Conservation (phyloP, 2,329 filamentous ascomycete genomes). For the Cercospora sp. region DNA sequence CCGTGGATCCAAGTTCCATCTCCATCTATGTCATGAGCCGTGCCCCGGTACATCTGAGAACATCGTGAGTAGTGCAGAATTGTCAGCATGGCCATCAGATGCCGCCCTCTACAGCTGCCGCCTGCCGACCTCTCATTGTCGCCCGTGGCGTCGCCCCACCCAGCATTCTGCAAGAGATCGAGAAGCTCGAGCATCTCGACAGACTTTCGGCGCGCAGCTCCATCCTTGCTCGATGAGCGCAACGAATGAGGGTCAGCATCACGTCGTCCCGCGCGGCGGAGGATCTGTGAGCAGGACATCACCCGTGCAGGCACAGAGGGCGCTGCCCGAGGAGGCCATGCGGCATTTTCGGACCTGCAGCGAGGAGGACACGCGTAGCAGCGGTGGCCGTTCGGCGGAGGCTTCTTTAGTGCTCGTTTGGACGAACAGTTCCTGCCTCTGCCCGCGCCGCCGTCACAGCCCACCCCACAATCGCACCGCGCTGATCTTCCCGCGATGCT, state of each 20-base stretch:
- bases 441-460: conserved; percentile 1
- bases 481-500: conserved; percentile 1
- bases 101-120: background rate
- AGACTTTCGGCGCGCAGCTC: conserved; percentile 7
- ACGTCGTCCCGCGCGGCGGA: background rate
- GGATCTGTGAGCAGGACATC: background rate
- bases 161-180: conserved; percentile 7
- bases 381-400: background rate
- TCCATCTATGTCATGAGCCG: background rate
- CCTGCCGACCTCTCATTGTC: background rate
- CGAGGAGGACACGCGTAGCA: background rate
- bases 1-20: background rate
- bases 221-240: conserved; percentile 1
- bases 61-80: background rate
- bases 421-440: conserved; percentile 6
- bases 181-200: conserved; percentile 4
- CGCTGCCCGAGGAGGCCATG: background rate
- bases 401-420: conserved; percentile 1
- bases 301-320: background rate
- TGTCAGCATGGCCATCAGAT: background rate
- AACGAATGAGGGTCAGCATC: conserved; percentile 1
- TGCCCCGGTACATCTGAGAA: background rate
- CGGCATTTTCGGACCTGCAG: conserved; percentile 5
- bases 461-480: background rate
- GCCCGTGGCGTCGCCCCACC: background rate